Percentiles rank a stretch among this genome's conserved stretches.
phyloP scores from a whole-genome alignment of 768 basidiomycete genomes.

The Leccinellum luteum region DNA sequence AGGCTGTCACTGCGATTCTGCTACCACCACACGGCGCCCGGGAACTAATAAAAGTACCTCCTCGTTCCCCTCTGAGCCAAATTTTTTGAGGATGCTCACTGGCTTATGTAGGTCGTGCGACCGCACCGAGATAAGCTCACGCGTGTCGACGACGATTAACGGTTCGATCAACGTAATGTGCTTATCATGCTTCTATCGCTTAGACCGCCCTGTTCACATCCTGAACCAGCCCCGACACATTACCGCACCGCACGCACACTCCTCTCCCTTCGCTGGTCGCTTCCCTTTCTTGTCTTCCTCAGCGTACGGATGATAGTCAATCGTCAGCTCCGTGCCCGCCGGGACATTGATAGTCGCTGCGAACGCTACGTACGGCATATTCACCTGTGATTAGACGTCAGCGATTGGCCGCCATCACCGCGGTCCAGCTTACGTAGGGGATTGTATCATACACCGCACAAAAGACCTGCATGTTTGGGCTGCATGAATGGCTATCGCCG shows the following conservation, averaged over 20 bases:
- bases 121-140: neutral
- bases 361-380: constrained; percentile 62
- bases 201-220: neutral
- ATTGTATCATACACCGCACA: constrained; percentile 63
- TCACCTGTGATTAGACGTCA: constrained; percentile 37
- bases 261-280: constrained; percentile 25
- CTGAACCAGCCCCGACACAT: constrained; percentile 40
- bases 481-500: constrained; percentile 66
- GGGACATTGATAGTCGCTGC: constrained; percentile 48
- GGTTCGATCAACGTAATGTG: neutral
- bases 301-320: constrained; percentile 59
- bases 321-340: constrained; percentile 53
- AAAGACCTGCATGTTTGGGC: constrained; percentile 56
- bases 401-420: neutral
- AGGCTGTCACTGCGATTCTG: neutral
- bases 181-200: neutral
- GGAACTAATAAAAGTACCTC: neutral
- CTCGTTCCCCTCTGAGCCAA: neutral
- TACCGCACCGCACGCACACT: constrained; percentile 38
- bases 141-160: neutral
- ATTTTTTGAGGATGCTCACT: neutral
- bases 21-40: neutral
- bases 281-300: constrained; percentile 25
- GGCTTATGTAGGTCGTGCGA: neutral
- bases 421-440: constrained; percentile 40